Base-by-base conservation (phyloP, 371 early-diverging fungal genomes). In the Caulochytrium protostelioides region DNA sequence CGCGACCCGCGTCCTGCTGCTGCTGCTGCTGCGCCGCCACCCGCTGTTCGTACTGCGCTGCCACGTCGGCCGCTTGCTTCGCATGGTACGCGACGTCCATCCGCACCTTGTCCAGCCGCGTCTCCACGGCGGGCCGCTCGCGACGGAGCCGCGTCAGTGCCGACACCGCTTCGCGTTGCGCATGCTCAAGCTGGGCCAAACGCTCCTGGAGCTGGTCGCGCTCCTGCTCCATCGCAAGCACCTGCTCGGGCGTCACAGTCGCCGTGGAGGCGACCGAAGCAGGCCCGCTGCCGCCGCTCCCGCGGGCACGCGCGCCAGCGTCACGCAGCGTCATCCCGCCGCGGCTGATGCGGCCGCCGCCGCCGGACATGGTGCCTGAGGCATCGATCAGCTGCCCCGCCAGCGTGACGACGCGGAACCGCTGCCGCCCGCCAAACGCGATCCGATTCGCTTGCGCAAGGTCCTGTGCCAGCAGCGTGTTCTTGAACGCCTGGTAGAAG, bases 311-410 rank as follows among this genome's bases (percentile, higher is more conserved):
- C 79, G 77, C n/a, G n/a, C n/a, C n/a, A n/a, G 15, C 30, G 6
- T 10, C 22, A 4, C 8, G 21, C 5, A 8, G 19, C 50, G 75
- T 68, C 91, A 89, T 90, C 14, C 77, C 83, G 9, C 91, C 90
- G 12, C 66, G 72, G 22, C 47, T 50, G 2, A 56, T n/a, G n/a
- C n/a, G 22, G 55, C 65, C 77, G 13, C 86, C 87, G 42, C 97
- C 97, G 46, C 98, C 97, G 13, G 79, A 76, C 94, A 99, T 92
- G 5, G 97, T 79, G 45, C 99, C 99, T 0, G 83, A 76, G 21
- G 68, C 72, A 38, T 99, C 99, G 42, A 99, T 85, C 29, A 99
- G 46, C 41, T 91, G 74, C 2, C 99, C 99, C 38, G 82, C 84
- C 35, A 97, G 46, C 1, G 97, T 98, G 0, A 99, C 99, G 0